phyloP scores from a whole-genome alignment of 2,329 filamentous ascomycete species.

The Aspergillus luchuensis region DNA sequence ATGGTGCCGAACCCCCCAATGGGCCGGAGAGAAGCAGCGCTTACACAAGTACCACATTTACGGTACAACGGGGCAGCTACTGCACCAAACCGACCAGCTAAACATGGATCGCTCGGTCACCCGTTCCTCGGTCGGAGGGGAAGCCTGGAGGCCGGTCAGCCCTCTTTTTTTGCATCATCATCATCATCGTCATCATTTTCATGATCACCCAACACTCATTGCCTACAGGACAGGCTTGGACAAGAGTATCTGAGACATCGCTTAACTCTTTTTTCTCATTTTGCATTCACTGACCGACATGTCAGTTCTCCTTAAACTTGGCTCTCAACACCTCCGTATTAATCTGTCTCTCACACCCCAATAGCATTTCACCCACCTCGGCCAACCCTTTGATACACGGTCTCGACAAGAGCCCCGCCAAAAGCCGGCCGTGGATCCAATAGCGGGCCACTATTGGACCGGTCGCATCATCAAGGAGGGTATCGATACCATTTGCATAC shows the following conservation, averaged over 20 bases:
- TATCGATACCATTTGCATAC: constrained; percentile 13
- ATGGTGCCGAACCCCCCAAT: neutral
- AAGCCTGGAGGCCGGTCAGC: constrained; percentile 4
- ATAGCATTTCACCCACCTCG: neutral
- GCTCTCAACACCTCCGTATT: constrained; percentile 5
- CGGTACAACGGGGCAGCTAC: constrained; percentile 4
- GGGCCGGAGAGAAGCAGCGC: constrained; percentile 1
- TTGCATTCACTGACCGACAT: neutral
- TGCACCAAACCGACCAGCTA: constrained; percentile 9
- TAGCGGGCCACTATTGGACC: constrained; percentile 11
- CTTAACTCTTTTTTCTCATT: neutral
- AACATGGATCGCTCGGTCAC: constrained; percentile 11
- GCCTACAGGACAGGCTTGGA: neutral
- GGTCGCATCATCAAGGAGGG: constrained; percentile 9
- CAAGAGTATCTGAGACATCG: neutral
- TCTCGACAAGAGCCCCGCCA: constrained; percentile 13
- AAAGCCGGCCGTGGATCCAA: constrained; percentile 5
- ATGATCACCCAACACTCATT: neutral
- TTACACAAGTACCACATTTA: neutral
- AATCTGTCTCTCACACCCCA: constrained; percentile 17
- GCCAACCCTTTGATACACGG: constrained; percentile 4
- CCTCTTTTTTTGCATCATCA: constrained; percentile 21
- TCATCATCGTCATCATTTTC: constrained; percentile 15
- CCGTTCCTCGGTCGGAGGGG: constrained; percentile 17
- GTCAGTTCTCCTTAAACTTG: neutral